Conservation (phyloP, 306 rosid species). For the Vigna radiata region DNA sequence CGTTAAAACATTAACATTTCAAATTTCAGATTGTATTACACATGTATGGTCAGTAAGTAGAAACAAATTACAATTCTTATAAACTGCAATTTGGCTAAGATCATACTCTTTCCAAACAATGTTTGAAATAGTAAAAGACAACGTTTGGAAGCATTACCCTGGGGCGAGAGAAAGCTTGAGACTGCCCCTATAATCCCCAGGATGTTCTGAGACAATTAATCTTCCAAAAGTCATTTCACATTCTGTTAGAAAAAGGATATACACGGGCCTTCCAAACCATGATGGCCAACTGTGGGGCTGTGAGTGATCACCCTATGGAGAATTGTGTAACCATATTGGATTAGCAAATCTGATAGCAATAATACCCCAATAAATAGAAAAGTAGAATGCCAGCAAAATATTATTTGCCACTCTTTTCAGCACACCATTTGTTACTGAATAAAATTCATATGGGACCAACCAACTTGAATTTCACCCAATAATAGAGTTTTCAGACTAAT, state of each 20-base stretch:
- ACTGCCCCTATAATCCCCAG: slow-evolving; percentile 84
- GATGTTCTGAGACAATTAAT: slow-evolving; percentile 62
- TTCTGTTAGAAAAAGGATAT: slow-evolving; percentile 75
- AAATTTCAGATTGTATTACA: not conserved
- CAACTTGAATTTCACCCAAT: not conserved
- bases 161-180: slow-evolving; percentile 76
- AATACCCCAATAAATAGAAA: not conserved
- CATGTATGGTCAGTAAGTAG: not conserved
- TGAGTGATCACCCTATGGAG: slow-evolving; percentile 90
- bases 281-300: slow-evolving; percentile 78
- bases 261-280: slow-evolving; percentile 91
- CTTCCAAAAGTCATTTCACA: slow-evolving; percentile 93
- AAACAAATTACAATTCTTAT: slow-evolving; percentile 9
- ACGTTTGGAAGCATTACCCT: slow-evolving; percentile 64
- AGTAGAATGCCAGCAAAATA: not conserved
- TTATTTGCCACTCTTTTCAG: not conserved
- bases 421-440: not conserved
- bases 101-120: slow-evolving; percentile 3
- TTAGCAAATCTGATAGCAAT: slow-evolving; percentile 29
- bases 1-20: too few species aligned
- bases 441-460: not conserved
- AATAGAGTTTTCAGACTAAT: not conserved
- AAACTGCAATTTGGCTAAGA: not conserved
- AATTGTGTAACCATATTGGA: slow-evolving; percentile 41
- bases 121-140: slow-evolving; percentile 23